Evolutionary conservation across 208 protist species (phyloP), one percentile per base, ranked within the genome.

Genomic region (Trypanosoma mega): DNA sequence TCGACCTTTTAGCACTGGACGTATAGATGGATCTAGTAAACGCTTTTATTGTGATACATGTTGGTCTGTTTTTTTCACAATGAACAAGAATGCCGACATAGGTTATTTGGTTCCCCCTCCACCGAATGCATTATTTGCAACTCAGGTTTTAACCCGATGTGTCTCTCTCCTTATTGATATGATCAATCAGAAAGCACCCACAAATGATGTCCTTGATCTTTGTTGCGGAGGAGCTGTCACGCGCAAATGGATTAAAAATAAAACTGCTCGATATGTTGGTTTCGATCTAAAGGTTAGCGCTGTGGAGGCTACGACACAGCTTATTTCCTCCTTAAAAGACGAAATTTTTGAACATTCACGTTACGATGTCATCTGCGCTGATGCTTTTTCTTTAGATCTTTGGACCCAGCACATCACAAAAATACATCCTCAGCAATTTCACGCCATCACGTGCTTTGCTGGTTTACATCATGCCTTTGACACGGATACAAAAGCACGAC

Each of bases 191-290:
- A 91, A 92, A 52, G 71, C 57, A 21, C 76, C 85, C 18, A 87
- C 84, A 24, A 84, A 90, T 67, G 88, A 94, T 60, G 82, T 94
- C 0, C 60, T 94, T 63, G 84, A 94, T 43, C 55, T 94, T 63
- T 94, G 88, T 63, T 94, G 88, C 49, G 88, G 83, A 33, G 82
- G 83, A 12, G 73, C 76, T 30, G 78, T 94, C 57, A 58, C 76
- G 61, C 69, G 82, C 9, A 94, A 94, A 46, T 94, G 88, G 85
- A 90, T 94, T 75, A 74, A 72, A 57, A 92, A 92, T 50, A 84
- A 83, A 66, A 87, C 85, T 7, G 44, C 30, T 12, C 64, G 76
- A 18, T 94, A 94, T 43, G 60, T 94, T 30, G 88, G 88, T 31
- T 78, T 94, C 58, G 85, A 92, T 48, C 64, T 85, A 21, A 84